These are phyloP conservation scores for Bipolaris cookei DNA, from an alignment of 2,329 filamentous ascomycete genomes.

Conservation along the genomic window DNA sequence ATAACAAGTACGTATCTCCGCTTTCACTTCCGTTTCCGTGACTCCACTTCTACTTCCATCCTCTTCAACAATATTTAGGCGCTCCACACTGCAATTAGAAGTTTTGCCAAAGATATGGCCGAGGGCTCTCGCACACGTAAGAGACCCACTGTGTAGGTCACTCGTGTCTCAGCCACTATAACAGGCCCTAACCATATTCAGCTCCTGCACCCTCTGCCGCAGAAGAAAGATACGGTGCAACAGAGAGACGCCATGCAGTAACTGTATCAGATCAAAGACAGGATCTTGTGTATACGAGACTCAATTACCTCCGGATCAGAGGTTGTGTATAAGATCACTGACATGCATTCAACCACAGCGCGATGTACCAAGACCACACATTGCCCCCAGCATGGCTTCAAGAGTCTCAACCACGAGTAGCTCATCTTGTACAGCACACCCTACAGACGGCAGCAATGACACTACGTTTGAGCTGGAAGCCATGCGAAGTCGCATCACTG, in stretches of 20 bases:
- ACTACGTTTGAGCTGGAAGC: constrained; percentile 45
- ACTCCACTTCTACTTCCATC: not conserved
- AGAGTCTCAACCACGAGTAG: not conserved
- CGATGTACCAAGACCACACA: not conserved
- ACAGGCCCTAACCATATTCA: constrained; percentile 32
- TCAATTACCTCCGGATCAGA: constrained; percentile 5
- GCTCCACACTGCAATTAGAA: not conserved
- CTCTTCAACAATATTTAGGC: not conserved
- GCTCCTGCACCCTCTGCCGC: constrained; percentile 64
- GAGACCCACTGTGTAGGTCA: constrained; percentile 53
- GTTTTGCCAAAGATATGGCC: constrained; percentile 16
- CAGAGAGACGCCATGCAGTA: constrained; percentile 63
- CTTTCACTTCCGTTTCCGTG: not conserved
- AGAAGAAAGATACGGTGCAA: constrained; percentile 68
- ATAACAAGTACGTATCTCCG: constrained; percentile 4
- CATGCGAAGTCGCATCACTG: constrained; percentile 50
- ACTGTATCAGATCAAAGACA: constrained; percentile 63
- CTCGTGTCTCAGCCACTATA: not conserved
- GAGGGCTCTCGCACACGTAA: constrained; percentile 45
- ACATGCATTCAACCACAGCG: constrained; percentile 4
- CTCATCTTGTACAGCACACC: not conserved
- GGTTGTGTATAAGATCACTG: constrained; percentile 2
- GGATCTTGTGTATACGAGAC: constrained; percentile 59
- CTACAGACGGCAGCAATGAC: constrained; percentile 21
- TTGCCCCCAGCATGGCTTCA: not conserved